A percentile compares a stretch with the other conserved stretches of the same genome.
Conservation (phyloP, 2,329 filamentous ascomycete species). For the Macroventuria anomochaeta region DNA sequence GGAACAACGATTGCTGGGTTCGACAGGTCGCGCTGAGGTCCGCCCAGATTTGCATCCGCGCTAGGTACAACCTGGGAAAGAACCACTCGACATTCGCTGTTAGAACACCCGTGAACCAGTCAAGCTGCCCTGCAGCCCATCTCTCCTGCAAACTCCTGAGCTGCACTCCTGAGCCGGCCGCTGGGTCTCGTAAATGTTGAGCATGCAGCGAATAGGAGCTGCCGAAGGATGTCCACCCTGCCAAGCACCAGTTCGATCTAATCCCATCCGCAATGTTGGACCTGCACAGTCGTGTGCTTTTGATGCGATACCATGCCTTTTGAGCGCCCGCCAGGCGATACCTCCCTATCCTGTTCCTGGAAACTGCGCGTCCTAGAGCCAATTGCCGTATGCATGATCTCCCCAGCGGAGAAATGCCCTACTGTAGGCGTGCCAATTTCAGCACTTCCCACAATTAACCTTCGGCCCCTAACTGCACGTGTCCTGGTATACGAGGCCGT, state of each 20-base stretch:
- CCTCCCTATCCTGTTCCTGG: slow-evolving; percentile 18
- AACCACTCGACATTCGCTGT: slow-evolving; percentile 13
- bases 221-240: slow-evolving; percentile 8
- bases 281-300: slow-evolving; percentile 6
- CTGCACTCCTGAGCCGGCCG: slow-evolving; percentile 18
- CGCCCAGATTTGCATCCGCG: slow-evolving; percentile 24
- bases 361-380: slow-evolving; percentile 5
- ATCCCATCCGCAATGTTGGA: slow-evolving; percentile 11
- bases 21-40: slow-evolving; percentile 25
- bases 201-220: slow-evolving; percentile 15
- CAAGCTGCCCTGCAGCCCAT: slow-evolving; percentile 13
- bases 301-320: slow-evolving; percentile 6
- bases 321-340: slow-evolving; percentile 12
- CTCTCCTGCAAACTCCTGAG: slow-evolving; percentile 25
- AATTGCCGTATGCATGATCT: slow-evolving; percentile 12
- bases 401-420: slow-evolving; percentile 18
- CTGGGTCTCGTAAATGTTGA: slow-evolving; percentile 12
- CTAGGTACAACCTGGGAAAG: slow-evolving; percentile 21
- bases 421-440: slow-evolving; percentile 13
- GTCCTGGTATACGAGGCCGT: slow-evolving; percentile 5
- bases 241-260: slow-evolving; percentile 19
- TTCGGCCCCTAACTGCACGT: slow-evolving; percentile 21
- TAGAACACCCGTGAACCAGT: slow-evolving; percentile 20
- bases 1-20: slow-evolving; percentile 28
- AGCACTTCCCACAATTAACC: slow-evolving; percentile 21